A percentile compares a stretch with the other conserved stretches of the same genome.
Evolutionary conservation across 176 grass and related monocot genomes (phyloP).

Genomic region (Juncus inflexus): DNA sequence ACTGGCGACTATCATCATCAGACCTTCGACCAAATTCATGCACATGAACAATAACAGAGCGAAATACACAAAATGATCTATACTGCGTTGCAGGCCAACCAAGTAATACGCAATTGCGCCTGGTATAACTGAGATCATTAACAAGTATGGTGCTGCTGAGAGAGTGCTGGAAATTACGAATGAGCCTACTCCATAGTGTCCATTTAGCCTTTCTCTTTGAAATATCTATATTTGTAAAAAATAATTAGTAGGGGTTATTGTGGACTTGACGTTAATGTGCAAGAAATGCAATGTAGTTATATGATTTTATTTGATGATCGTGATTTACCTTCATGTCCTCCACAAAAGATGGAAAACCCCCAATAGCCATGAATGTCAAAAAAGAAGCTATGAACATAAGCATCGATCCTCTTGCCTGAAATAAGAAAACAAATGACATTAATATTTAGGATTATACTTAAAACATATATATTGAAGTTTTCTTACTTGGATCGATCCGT

Average conservation of each 20-base stretch:
- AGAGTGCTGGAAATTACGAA: conserved; percentile 12
- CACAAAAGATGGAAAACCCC: conserved; percentile 38
- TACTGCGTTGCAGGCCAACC: conserved; percentile 1
- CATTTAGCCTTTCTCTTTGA: conserved; percentile 27
- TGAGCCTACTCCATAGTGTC: conserved; percentile 14
- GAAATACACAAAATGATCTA: conserved; percentile 29
- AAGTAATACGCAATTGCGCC: conserved; percentile 26
- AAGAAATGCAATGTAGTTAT: too few species aligned
- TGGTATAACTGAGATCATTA: conserved; percentile 16
- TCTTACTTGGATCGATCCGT: conserved; percentile 33
- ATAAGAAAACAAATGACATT: background rate
- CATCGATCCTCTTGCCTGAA: conserved; percentile 23
- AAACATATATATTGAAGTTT: conserved; percentile 1
- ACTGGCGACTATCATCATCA: conserved; percentile 32
- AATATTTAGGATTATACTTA: background rate
- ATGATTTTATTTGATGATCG: background rate
- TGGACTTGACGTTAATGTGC: background rate
- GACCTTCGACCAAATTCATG: conserved; percentile 23
- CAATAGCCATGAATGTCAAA: conserved; percentile 39
- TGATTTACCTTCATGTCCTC: conserved; percentile 40
- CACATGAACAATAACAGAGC: conserved; percentile 19
- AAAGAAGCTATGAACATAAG: conserved; percentile 30
- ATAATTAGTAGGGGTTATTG: background rate
- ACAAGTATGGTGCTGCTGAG: conserved; percentile 14
- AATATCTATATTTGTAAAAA: conserved; percentile 19